Evolutionary conservation across 805 yeast genomes (phyloP).

Genomic region (Sungouiozyma ichnusensis): DNA sequence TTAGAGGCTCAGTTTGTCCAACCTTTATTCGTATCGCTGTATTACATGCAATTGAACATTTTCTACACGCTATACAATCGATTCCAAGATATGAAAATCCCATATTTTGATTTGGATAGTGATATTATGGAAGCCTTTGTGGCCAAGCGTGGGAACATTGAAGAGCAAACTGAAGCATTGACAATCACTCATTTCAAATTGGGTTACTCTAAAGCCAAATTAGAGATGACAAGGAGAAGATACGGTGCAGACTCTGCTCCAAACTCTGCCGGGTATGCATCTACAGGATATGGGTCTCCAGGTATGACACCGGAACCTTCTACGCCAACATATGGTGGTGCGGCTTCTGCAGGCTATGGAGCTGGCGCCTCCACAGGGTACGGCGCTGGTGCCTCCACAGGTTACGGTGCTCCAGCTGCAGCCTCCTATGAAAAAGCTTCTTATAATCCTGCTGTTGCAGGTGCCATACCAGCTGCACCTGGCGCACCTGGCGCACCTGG

Average conservation of each 20-base stretch:
- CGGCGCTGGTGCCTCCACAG: slow-evolving; percentile 4
- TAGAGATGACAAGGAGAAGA: slow-evolving; percentile 73
- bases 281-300: slow-evolving; percentile 1
- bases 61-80: slow-evolving; percentile 84
- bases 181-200: slow-evolving; percentile 85
- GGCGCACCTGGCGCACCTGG: slow-evolving; percentile 9
- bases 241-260: slow-evolving; percentile 38
- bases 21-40: slow-evolving; percentile 88
- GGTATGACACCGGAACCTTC: slow-evolving; percentile 1
- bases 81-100: slow-evolving; percentile 94
- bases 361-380: background rate
- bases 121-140: slow-evolving; percentile 76
- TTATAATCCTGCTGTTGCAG: slow-evolving; percentile 5
- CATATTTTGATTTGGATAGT: slow-evolving; percentile 78
- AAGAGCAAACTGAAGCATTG: slow-evolving; percentile 79
- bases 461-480: slow-evolving; percentile 12
- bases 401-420: slow-evolving; percentile 10
- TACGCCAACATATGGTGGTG: slow-evolving; percentile 5
- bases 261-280: background rate
- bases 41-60: slow-evolving; percentile 95
- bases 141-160: slow-evolving; percentile 80
- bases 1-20: slow-evolving; percentile 86
- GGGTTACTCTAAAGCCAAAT: slow-evolving; percentile 76
- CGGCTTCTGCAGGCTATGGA: slow-evolving; percentile 15
- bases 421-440: slow-evolving; percentile 4